Evolutionary conservation across 805 yeast species (phyloP), one percentile per base, ranked within the genome.

Genomic region (Nakazawaea molendinolei): DNA sequence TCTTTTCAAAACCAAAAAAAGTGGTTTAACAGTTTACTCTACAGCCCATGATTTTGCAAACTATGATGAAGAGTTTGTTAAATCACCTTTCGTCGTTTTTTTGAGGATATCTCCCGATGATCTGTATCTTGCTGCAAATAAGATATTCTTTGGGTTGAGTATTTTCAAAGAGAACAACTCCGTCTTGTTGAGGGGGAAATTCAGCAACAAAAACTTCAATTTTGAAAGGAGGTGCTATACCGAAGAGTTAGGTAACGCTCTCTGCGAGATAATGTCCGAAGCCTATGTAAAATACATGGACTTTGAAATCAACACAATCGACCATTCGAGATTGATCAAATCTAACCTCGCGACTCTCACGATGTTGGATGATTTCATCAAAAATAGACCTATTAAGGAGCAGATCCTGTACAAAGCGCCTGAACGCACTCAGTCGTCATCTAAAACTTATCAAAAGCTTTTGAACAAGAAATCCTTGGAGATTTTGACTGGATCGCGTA

Each of bases 41-140:
- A 74, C 87, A 3, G 92, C 92, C 0, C 94, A 84, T 51, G 84
- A 78, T 46, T 45, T 58, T 2, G 47, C 57, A 0, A 60, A 68
- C 1, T 84, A 80, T 48, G 51, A 50, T 5, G 51, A 50, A 4
- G 95, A 84, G 49, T 62, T 55, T 5, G 58, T 74, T 17, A 75
- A 74, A 45, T 74, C 90, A 0, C 78, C 79, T 2, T 65, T 84
- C 42, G 75, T 78, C 0, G 51, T 89, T 13, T 74, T 83, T 42
- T 62, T 89, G 44, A 87, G 86, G 49, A 63, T 69, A 44, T 54
- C 66, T 3, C 61, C 71, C 6, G 61, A 66, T 44, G 23, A 49
- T 26, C 38, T 55, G 3, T 28, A 64, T 24, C 46, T 81, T 36
- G 49, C 51, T 5, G 46, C 53, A 13, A 47, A 65, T 26, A 50